Evolutionary conservation across 2,329 filamentous ascomycete genomes (phyloP).

Genomic region (Alternaria solani): DNA sequence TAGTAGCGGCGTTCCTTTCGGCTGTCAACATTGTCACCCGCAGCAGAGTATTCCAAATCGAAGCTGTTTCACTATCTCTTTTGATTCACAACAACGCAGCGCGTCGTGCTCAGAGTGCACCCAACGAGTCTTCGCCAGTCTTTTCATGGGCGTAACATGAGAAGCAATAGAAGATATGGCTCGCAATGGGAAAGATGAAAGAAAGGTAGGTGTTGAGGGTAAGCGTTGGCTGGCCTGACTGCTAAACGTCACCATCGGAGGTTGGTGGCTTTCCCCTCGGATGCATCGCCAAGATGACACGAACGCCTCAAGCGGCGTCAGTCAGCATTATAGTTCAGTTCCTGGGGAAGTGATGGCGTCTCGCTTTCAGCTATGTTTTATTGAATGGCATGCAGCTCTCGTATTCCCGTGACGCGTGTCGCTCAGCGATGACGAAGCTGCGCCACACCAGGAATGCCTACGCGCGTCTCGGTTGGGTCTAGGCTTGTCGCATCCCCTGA

Average conservation of each 20-base stretch:
- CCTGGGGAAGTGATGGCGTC: not conserved
- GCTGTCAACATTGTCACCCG: not conserved
- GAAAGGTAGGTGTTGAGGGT: not conserved
- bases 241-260: not conserved
- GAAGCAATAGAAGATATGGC: not conserved
- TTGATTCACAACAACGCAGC: not conserved
- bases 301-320: not conserved
- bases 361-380: too few relatives aligned
- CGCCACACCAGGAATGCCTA: conserved; percentile 15
- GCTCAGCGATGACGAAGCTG: conserved; percentile 1
- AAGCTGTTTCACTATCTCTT: not conserved
- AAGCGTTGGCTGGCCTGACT: not conserved
- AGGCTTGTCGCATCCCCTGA: conserved; percentile 22
- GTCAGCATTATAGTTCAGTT: not conserved
- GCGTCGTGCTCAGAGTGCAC: not conserved
- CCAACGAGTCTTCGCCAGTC: not conserved
- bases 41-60: not conserved
- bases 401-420: conserved; percentile 15
- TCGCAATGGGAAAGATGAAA: not conserved
- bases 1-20: not conserved
- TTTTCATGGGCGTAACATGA: not conserved
- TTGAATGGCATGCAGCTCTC: not conserved
- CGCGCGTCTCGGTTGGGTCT: conserved; percentile 12
- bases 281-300: conserved; percentile 1
- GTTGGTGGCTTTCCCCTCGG: not conserved